Conservation (phyloP, 2,329 filamentous ascomycete species). For the Colletotrichum higginsianum region DNA sequence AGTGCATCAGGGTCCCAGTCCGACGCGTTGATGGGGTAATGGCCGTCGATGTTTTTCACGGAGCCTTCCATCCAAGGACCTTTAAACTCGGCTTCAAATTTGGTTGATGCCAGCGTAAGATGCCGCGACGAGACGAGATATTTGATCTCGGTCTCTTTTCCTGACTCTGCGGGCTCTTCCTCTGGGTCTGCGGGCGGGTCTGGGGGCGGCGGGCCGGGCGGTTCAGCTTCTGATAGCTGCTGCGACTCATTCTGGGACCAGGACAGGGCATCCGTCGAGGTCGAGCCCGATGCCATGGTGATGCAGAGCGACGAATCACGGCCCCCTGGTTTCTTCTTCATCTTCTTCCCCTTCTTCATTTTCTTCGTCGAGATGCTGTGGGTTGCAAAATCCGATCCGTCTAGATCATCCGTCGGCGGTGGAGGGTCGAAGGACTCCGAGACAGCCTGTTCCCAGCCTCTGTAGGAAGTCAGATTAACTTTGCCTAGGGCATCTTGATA, state of each 20-base stretch:
- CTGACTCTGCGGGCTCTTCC: too few species aligned
- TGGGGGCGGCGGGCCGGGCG: too few species aligned
- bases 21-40: slow-evolving; percentile 29
- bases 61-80: slow-evolving; percentile 39
- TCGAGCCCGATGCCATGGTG: background rate
- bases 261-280: background rate
- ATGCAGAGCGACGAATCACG: too few species aligned
- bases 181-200: too few species aligned
- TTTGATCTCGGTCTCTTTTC: background rate
- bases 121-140: slow-evolving; percentile 43
- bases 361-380: too few species aligned
- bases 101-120: slow-evolving; percentile 40
- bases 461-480: too few species aligned
- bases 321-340: too few species aligned
- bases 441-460: too few species aligned
- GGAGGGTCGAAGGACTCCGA: too few species aligned
- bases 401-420: too few species aligned
- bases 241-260: background rate
- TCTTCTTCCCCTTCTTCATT: background rate
- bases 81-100: slow-evolving; percentile 35
- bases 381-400: too few species aligned
- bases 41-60: background rate
- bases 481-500: too few species aligned
- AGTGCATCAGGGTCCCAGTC: slow-evolving; percentile 50
- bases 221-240: background rate